Evolutionary conservation across 371 early-diverging fungal genomes (phyloP), one percentile per base, ranked within the genome.

Genomic region (Mortierella sp.): DNA sequence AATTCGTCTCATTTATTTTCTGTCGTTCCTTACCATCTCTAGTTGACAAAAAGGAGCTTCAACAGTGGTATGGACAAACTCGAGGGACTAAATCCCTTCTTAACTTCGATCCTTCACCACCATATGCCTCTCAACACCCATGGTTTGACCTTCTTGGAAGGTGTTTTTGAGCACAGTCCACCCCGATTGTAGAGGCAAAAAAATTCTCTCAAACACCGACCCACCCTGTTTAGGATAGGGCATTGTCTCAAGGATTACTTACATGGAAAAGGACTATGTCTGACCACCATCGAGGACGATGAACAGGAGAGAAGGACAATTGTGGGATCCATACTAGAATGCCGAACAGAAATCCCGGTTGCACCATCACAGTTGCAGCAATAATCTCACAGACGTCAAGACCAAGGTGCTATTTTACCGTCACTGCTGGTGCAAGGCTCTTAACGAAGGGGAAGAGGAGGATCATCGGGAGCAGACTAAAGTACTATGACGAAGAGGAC

Each of bases 31-130:
- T 69, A 5, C 6, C 61, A 26, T 16, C 40, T 43, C 28, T 31
- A 97, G 97, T 98, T 72, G 96, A 97, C 83, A 96, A 95, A 87
- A 97, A 96, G 86, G 98, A 98, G 87, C 93, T 98, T 50, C 96
- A 97, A 87, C 96, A 96, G 91, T 98, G 98, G 98, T 95, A 93
- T 83, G 37, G 19, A 40, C 31, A 26, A 14, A 13, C 16, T 16
- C 13, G 16, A 50, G 16, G 16, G 16, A 16, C 11, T 14, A 0
- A 16, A 16, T 16, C 16, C 48, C 26, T 34, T 37, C 37, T 21
- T 16, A 46, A 53, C 67, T 37, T 10, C 67, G 34, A 37, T 21
- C 0, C 50, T 16, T 50, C 43, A 40, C 13, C 50, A 50, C 1
- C 50, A 50, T 50, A 50, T 16, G 14, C 16, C 50, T 50, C 50